phyloP scores from a whole-genome alignment of 2,329 filamentous ascomycete genomes.

The Diaporthe aspalathi region DNA sequence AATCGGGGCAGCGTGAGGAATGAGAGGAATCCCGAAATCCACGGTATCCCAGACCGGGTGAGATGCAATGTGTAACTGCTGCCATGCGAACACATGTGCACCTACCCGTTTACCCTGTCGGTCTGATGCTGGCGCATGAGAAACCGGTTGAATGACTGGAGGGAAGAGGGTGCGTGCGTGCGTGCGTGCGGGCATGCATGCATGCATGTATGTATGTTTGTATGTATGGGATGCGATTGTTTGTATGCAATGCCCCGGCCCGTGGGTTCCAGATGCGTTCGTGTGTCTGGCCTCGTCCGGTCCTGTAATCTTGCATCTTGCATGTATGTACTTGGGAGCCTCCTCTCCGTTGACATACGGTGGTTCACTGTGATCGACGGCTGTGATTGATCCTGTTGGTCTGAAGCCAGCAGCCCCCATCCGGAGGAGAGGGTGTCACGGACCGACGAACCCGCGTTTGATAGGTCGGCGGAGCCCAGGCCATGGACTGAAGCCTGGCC shows the following conservation, averaged over 20 bases:
- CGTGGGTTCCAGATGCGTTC: not conserved
- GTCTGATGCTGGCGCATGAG: not conserved
- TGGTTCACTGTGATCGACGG: constrained; percentile 15
- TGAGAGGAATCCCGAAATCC: not conserved
- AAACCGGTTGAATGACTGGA: not conserved
- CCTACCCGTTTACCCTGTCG: not conserved
- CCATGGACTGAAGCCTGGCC: constrained; percentile 28
- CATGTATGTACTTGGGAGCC: not conserved
- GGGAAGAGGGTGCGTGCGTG: not conserved
- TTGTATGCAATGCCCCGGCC: not conserved
- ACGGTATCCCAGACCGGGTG: not conserved
- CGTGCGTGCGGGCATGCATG: too few species aligned
- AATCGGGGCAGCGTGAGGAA: not conserved
- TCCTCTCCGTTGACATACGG: constrained; percentile 6
- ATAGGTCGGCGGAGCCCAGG: constrained; percentile 4
- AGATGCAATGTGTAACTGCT: not conserved
- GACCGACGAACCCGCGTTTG: not conserved
- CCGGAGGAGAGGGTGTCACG: constrained; percentile 19
- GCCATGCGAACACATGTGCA: not conserved
- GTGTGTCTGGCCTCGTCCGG: too few species aligned
- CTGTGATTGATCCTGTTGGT: constrained; percentile 32
- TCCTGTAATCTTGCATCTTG: constrained; percentile 17
- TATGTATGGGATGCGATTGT: not conserved
- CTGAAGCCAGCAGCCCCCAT: constrained; percentile 35
- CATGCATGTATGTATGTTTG: too few species aligned